Conservation (phyloP, 1,139 yeast species). For the Hyphopichia buzzinii region DNA sequence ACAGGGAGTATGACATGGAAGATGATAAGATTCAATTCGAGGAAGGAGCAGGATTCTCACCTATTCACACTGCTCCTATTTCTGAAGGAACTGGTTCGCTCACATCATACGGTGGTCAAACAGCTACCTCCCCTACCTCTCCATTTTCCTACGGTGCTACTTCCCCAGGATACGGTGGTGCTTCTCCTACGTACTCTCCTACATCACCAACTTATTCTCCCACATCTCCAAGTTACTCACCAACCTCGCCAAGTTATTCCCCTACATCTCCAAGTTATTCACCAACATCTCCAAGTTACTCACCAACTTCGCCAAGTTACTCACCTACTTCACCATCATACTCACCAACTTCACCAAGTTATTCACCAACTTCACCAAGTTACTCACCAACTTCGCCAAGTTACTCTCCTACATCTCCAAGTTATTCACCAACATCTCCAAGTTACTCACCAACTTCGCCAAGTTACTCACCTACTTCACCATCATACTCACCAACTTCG, state of each 20-base stretch:
- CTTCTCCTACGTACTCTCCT: slow-evolving; percentile 51
- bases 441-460: slow-evolving; percentile 64
- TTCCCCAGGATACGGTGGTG: slow-evolving; percentile 56
- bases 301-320: slow-evolving; percentile 73
- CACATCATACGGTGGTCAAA: slow-evolving; percentile 80
- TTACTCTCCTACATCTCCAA: slow-evolving; percentile 75
- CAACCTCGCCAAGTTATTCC: slow-evolving; percentile 72
- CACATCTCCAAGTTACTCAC: slow-evolving; percentile 54
- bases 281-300: slow-evolving; percentile 74
- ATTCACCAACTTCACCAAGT: slow-evolving; percentile 68
- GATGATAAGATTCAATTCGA: slow-evolving; percentile 74
- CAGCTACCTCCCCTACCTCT: slow-evolving; percentile 54
- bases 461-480: slow-evolving; percentile 60
- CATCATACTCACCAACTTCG: slow-evolving; percentile 64
- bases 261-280: slow-evolving; percentile 72
- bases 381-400: slow-evolving; percentile 74
- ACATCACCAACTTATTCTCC: slow-evolving; percentile 51
- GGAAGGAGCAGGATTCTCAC: slow-evolving; percentile 90
- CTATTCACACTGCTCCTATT: slow-evolving; percentile 84
- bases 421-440: slow-evolving; percentile 52
- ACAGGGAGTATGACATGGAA: slow-evolving; percentile 76
- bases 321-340: slow-evolving; percentile 71
- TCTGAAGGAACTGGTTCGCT: slow-evolving; percentile 86
- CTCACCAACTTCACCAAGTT: slow-evolving; percentile 71
- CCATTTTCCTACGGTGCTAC: slow-evolving; percentile 63